Percentiles rank a stretch among this genome's conserved stretches.
Conservation (phyloP, 2,329 filamentous ascomycete genomes). For the Pestalotiopsis sp. region DNA sequence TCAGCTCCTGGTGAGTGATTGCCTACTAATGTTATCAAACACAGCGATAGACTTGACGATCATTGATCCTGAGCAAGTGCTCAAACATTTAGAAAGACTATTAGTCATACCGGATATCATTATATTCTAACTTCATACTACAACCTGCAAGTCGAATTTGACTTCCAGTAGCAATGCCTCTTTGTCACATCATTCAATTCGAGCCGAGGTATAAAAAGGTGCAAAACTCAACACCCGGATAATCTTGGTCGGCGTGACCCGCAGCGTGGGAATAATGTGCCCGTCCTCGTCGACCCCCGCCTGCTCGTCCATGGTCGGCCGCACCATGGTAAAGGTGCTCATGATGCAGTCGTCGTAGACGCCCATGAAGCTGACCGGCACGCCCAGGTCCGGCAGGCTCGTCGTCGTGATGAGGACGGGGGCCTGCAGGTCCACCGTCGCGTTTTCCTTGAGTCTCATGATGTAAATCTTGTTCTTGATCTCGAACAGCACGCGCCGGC, state of each 20-base stretch:
- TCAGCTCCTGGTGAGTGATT: too few relatives aligned
- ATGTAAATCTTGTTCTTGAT: conserved; percentile 45
- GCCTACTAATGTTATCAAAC: too few relatives aligned
- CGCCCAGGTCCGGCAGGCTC: conserved; percentile 26
- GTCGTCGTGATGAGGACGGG: conserved; percentile 9
- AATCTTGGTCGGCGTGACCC: conserved; percentile 17
- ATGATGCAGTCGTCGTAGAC: conserved; percentile 50
- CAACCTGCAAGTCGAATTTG: too few relatives aligned
- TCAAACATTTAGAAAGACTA: too few relatives aligned
- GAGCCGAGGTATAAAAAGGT: background rate
- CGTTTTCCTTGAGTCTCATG: conserved; percentile 39
- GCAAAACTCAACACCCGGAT: conserved; percentile 19
- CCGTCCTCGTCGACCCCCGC: background rate
- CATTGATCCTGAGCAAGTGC: too few relatives aligned
- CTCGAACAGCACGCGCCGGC: conserved; percentile 44
- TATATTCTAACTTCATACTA: too few relatives aligned
- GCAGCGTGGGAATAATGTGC: conserved; percentile 5
- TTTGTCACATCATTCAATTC: too few relatives aligned
- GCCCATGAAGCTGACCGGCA: conserved; percentile 49
- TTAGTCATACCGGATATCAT: too few relatives aligned
- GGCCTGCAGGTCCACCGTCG: conserved; percentile 24
- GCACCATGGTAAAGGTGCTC: conserved; percentile 39
- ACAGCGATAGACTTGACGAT: too few relatives aligned
- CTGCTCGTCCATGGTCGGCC: background rate
- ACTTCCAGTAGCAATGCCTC: too few relatives aligned